phyloP scores from a whole-genome alignment of 768 basidiomycete genomes.

The Chalciporus piperatus region DNA sequence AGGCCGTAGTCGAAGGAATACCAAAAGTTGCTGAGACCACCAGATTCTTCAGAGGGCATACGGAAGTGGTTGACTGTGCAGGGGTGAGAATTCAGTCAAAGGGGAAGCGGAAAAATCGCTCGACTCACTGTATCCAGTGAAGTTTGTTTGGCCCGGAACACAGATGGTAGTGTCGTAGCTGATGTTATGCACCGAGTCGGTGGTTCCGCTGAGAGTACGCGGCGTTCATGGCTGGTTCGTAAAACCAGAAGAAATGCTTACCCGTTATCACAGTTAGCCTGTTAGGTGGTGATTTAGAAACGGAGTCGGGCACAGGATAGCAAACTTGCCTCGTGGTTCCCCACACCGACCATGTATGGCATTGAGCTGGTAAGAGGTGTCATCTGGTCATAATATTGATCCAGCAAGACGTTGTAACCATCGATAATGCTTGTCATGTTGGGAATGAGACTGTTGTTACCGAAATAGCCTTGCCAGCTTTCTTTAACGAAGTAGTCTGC shows the following conservation, averaged over 20 bases:
- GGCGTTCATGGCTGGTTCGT: neutral
- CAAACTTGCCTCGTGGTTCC: slow-evolving; percentile 24
- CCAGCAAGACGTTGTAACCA: slow-evolving; percentile 24
- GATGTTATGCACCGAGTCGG: slow-evolving; percentile 21
- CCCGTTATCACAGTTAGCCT: slow-evolving; percentile 31
- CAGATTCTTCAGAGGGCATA: slow-evolving; percentile 27
- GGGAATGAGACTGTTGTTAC: slow-evolving; percentile 23
- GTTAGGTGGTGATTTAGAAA: neutral
- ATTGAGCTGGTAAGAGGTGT: slow-evolving; percentile 20
- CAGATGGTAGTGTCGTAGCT: slow-evolving; percentile 27
- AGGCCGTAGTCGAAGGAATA: slow-evolving; percentile 32
- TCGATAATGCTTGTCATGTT: slow-evolving; percentile 25
- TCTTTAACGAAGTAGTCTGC: slow-evolving; percentile 29
- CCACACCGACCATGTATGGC: slow-evolving; percentile 26
- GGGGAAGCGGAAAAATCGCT: neutral
- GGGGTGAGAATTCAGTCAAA: neutral
- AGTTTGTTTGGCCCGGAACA: slow-evolving; percentile 24
- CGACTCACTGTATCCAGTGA: slow-evolving; percentile 29
- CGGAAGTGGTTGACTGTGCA: slow-evolving; percentile 24
- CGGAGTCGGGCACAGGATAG: neutral
- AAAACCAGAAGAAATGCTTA: slow-evolving; percentile 6
- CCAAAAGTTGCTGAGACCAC: slow-evolving; percentile 29
- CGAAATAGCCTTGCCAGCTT: slow-evolving; percentile 31
- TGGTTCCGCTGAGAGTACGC: slow-evolving; percentile 19
- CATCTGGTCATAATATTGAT: slow-evolving; percentile 30